Evolutionary conservation across 768 basidiomycete species (phyloP).

Genomic region (Boletus fagicola): DNA sequence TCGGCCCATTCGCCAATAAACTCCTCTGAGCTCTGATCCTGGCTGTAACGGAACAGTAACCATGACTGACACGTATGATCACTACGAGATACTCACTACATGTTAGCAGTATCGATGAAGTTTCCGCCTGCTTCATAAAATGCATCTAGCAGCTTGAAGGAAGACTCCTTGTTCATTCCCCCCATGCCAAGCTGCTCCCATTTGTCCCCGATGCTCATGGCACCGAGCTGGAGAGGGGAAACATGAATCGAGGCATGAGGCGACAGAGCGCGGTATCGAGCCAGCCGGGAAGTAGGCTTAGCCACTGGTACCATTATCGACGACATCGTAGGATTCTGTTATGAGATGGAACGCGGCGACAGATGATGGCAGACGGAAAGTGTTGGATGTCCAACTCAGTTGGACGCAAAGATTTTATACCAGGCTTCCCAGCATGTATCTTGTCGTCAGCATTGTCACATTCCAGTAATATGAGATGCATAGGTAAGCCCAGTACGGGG

Average conservation of each 20-base stretch:
- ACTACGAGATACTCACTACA: conserved; percentile 34
- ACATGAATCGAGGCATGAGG: conserved; percentile 45
- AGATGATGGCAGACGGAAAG: too few relatives aligned
- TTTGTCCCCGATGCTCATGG: conserved; percentile 46
- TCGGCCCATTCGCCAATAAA: conserved; percentile 51
- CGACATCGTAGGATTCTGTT: neutral
- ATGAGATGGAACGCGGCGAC: too few relatives aligned
- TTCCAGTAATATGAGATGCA: too few relatives aligned
- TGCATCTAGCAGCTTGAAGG: conserved; percentile 47
- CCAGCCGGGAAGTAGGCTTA: conserved; percentile 34
- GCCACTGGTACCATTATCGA: conserved; percentile 15
- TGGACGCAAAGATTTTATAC: neutral
- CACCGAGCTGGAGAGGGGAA: conserved; percentile 49
- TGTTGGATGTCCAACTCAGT: too few relatives aligned
- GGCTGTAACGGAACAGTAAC: conserved; percentile 18
- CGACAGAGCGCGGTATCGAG: conserved; percentile 40
- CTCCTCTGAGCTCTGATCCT: conserved; percentile 41
- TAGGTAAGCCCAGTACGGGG: too few relatives aligned
- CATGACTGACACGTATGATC: neutral
- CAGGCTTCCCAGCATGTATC: neutral
- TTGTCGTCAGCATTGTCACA: neutral
- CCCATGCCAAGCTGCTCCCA: conserved; percentile 41
- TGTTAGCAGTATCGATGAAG: conserved; percentile 48
- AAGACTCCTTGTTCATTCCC: conserved; percentile 41
- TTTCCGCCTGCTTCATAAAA: conserved; percentile 47